Percentiles rank a stretch among this genome's conserved stretches.
Evolutionary conservation across 2,329 filamentous ascomycete species (phyloP).

Genomic region (Sarocladium brachiariae): DNA sequence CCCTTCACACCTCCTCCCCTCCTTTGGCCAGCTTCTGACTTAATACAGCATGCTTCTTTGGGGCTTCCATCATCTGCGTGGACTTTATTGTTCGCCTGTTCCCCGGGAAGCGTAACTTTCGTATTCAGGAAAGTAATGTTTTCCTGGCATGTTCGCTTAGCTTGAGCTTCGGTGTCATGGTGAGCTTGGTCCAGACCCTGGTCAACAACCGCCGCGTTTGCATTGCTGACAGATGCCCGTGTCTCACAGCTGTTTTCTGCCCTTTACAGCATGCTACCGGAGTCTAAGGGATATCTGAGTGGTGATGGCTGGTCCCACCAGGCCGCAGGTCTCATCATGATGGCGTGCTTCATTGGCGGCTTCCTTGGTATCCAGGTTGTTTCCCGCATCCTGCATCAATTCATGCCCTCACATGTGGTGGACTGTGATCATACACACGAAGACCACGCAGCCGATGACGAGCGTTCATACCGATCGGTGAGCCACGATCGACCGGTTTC

Average conservation of each 20-base stretch:
- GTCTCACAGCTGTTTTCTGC: conserved; percentile 73
- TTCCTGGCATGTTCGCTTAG: conserved; percentile 87
- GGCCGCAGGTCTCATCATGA: conserved; percentile 60
- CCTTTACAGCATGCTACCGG: conserved; percentile 87
- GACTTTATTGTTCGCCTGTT: conserved; percentile 70
- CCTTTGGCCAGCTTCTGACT: conserved; percentile 10
- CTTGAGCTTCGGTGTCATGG: conserved; percentile 94
- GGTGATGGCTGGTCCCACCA: conserved; percentile 61
- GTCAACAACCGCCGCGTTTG: neutral
- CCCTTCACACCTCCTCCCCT: neutral
- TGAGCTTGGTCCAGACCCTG: conserved; percentile 33
- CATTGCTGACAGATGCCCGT: neutral
- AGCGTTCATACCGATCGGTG: conserved; percentile 11
- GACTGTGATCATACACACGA: conserved; percentile 72
- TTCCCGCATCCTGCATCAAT: conserved; percentile 64
- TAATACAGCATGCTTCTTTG: conserved; percentile 55
- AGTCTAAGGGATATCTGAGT: conserved; percentile 70
- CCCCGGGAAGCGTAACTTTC: conserved; percentile 69
- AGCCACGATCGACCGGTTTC: conserved; percentile 19
- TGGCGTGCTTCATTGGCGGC: conserved; percentile 62
- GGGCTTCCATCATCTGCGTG: conserved; percentile 79
- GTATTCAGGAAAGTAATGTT: conserved; percentile 79
- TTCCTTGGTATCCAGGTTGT: conserved; percentile 70
- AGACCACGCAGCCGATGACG: conserved; percentile 34
- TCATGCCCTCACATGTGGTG: conserved; percentile 72